Base-by-base conservation (phyloP, 345 rosid species). In the Passiflora organensis region DNA sequence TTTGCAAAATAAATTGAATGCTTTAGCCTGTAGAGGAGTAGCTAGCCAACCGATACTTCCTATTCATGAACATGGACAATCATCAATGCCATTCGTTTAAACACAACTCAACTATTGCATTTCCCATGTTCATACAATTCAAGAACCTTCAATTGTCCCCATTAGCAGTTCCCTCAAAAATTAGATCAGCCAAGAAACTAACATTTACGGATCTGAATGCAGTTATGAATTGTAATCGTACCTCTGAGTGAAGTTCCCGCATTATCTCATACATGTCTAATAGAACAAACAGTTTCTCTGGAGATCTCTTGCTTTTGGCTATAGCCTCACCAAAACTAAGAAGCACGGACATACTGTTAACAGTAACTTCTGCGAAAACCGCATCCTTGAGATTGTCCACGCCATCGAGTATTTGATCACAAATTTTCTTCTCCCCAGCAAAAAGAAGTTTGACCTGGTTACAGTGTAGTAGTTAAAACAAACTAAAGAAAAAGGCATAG, bases 261-360 rank as follows among this genome's bases (percentile, higher is more conserved):
- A 93, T 85, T 44, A 89, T 89, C 82, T 93, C 99, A 50, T 83
- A 93, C 99, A 93, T 93, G 73, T 93, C 99, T 56, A 93, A 57
- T 48, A 89, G 78, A 66, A 89, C 97, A 68, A 94, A 94, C 24
- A 94, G 60, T 53, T 89, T 89, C 66, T 94, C 97, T 0, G 99
- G 97, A 1, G 99, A 94, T 72, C 99, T 80, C 77, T 87, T 94
- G 85, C 99, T 89, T 78, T 75, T 94, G 44, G 99, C 96, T 32
- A 94, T 77, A 44, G 96, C 96, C 60, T 94, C 99, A 18, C 99
- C 96, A 43, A 94, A 89, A 72, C 97, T 94, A 72, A 85, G 96
- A 32, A 94, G 88, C 67, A 79, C 67, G 32, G 88, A 63, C 42
- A 94, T 83, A 72, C 91, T 77, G 62, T 79, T 87, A 25, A 75